A percentile compares a stretch with the other conserved stretches of the same genome.
Evolutionary conservation across 2,329 filamentous ascomycete species (phyloP).

Genomic region (Calycina herbarum): DNA sequence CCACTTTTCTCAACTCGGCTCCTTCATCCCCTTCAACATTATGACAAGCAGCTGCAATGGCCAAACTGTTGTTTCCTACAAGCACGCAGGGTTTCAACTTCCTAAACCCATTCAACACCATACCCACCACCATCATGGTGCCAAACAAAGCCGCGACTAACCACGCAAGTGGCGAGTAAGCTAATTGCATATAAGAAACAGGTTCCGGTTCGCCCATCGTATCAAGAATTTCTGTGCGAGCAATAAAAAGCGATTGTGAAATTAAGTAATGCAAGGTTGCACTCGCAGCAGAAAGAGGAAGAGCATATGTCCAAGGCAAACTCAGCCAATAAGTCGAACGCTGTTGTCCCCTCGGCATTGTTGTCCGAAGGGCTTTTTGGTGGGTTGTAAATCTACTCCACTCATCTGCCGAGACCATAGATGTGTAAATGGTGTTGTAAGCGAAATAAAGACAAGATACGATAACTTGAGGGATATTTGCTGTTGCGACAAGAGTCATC

Average conservation of each 20-base stretch:
- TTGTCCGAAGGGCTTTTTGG: conserved; percentile 3
- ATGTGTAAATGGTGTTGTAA: conserved; percentile 4
- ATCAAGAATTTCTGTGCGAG: conserved; percentile 33
- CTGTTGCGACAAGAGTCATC: not conserved
- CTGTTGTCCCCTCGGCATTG: conserved; percentile 9
- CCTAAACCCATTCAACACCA: conserved; percentile 23
- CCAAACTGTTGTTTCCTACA: conserved; percentile 29
- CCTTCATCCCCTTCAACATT: conserved; percentile 16
- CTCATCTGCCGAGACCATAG: conserved; percentile 6
- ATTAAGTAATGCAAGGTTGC: conserved; percentile 4
- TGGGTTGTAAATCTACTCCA: conserved; percentile 7
- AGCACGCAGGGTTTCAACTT: conserved; percentile 22
- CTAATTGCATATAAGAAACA: conserved; percentile 20
- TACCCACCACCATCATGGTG: conserved; percentile 17
- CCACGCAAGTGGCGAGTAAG: conserved; percentile 30
- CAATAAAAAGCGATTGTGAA: conserved; percentile 4
- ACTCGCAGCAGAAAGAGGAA: conserved; percentile 2
- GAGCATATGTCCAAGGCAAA: conserved; percentile 8
- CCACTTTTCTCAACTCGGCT: conserved; percentile 18
- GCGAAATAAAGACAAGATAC: conserved; percentile 6
- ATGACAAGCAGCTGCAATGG: conserved; percentile 28
- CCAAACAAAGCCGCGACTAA: conserved; percentile 23
- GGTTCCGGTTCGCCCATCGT: conserved; percentile 12
- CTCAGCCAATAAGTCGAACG: conserved; percentile 9
- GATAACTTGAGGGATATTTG: conserved; percentile 6